phyloP scores from a whole-genome alignment of 768 basidiomycete species.

The Melanogaster broomeanus region DNA sequence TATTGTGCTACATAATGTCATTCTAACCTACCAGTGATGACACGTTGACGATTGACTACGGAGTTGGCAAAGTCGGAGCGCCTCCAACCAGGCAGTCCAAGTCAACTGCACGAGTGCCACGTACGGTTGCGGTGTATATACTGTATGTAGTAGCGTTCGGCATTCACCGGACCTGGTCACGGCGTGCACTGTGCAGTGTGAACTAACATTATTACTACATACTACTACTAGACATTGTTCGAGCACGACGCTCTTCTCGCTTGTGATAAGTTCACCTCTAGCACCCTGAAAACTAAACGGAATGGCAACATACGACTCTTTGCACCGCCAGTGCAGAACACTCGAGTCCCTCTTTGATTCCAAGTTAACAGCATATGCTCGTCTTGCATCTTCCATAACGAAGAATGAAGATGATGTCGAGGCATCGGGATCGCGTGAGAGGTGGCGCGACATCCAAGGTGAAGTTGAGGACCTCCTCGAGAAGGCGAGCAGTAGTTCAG shows the following conservation, averaged over 20 bases:
- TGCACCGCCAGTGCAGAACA: conserved; percentile 90
- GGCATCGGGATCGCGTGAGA: conserved; percentile 64
- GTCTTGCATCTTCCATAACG: conserved; percentile 71
- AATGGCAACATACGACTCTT: conserved; percentile 84
- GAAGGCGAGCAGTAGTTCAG: conserved; percentile 58
- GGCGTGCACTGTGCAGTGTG: too few relatives aligned
- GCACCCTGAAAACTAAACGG: background rate
- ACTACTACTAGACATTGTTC: too few relatives aligned
- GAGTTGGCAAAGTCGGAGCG: too few relatives aligned
- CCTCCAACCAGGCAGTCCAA: too few relatives aligned
- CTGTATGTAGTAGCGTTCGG: background rate
- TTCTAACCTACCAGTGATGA: too few relatives aligned
- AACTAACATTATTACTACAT: too few relatives aligned
- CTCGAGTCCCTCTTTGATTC: conserved; percentile 91
- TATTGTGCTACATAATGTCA: too few relatives aligned
- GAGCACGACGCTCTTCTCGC: too few relatives aligned
- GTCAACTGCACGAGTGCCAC: too few relatives aligned
- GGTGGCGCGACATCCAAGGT: conserved; percentile 81
- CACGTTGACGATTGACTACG: too few relatives aligned
- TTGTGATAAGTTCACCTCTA: background rate
- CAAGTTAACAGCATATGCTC: conserved; percentile 89
- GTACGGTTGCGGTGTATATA: too few relatives aligned
- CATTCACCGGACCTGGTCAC: conserved; percentile 11
- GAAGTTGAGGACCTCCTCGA: conserved; percentile 85
- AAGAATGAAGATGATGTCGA: conserved; percentile 61